Evolutionary conservation across 192 early-diverging fungal species (phyloP).

Genomic region (Tieghemiomyces parasiticus): DNA sequence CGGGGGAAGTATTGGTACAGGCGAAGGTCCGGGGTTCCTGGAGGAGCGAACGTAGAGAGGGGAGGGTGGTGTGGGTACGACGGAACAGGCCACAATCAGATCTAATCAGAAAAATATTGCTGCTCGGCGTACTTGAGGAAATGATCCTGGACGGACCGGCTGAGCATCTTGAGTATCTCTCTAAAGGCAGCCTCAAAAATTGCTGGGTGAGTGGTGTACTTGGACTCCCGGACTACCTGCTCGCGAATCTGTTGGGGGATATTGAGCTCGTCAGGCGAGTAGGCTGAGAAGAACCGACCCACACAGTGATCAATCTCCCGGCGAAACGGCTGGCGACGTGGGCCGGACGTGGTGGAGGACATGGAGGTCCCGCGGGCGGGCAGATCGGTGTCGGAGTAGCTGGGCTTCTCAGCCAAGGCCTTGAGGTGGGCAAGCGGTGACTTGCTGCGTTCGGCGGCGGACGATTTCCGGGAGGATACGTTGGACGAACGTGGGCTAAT

Average conservation of each 20-base stretch:
- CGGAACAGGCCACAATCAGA: too few relatives aligned
- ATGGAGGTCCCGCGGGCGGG: neutral
- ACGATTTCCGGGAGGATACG: neutral
- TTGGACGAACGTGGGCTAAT: neutral
- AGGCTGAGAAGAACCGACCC: neutral
- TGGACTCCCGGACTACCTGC: constrained; percentile 3
- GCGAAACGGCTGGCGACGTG: constrained; percentile 8
- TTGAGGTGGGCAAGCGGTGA: neutral
- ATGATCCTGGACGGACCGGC: constrained; percentile 6
- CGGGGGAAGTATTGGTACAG: too few relatives aligned
- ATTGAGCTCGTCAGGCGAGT: constrained; percentile 8
- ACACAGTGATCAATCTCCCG: constrained; percentile 8
- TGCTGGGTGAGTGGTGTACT: constrained; percentile 2
- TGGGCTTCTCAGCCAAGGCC: neutral
- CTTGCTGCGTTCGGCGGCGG: neutral
- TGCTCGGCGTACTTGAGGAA: constrained; percentile 8
- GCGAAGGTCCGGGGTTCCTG: too few relatives aligned
- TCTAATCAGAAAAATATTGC: too few relatives aligned
- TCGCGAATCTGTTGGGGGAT: constrained; percentile 9
- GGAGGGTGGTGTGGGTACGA: too few relatives aligned
- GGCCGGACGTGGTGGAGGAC: neutral
- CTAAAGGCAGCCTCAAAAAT: constrained; percentile 6
- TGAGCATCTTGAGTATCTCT: constrained; percentile 7
- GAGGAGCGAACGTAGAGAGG: too few relatives aligned
- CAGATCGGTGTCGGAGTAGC: constrained; percentile 3